Evolutionary conservation across 1,139 yeast species (phyloP).

Genomic region (Yamadazyma pseudoaaseri): DNA sequence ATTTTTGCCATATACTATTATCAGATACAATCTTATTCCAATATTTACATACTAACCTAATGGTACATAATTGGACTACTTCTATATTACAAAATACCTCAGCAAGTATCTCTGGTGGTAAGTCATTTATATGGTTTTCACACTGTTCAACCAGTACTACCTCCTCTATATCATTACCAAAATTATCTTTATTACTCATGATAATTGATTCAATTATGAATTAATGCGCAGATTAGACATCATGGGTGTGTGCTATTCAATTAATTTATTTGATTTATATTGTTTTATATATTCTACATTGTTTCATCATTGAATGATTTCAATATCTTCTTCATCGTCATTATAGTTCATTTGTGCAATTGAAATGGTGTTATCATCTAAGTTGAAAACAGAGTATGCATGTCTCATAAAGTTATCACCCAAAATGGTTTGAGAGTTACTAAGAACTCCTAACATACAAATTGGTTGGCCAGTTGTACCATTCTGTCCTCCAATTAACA

Average conservation of each 20-base stretch:
- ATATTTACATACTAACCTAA: slow-evolving; percentile 52
- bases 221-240: not conserved
- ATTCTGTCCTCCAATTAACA: slow-evolving; percentile 15
- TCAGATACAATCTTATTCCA: slow-evolving; percentile 56
- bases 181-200: slow-evolving; percentile 9
- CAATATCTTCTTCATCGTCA: slow-evolving; percentile 22
- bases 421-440: slow-evolving; percentile 28
- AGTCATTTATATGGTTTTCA: slow-evolving; percentile 23
- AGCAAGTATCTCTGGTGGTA: slow-evolving; percentile 61
- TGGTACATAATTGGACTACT: slow-evolving; percentile 47
- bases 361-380: slow-evolving; percentile 36
- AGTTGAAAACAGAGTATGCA: slow-evolving; percentile 36
- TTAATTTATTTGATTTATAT: too few relatives aligned
- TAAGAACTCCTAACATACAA: slow-evolving; percentile 33
- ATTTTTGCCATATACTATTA: slow-evolving; percentile 59
- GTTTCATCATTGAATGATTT: slow-evolving; percentile 9
- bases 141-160: not conserved
- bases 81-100: slow-evolving; percentile 57
- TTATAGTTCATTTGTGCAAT: slow-evolving; percentile 37
- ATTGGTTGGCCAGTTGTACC: slow-evolving; percentile 10
- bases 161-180: slow-evolving; percentile 13
- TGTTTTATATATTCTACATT: not conserved
- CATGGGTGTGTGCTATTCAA: not conserved
- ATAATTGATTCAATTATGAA: slow-evolving; percentile 1
- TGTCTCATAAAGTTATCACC: slow-evolving; percentile 63